Evolutionary conservation across 306 rosid species (phyloP), one percentile per base, ranked within the genome.

Genomic region (Cicer pinnatifidum): DNA sequence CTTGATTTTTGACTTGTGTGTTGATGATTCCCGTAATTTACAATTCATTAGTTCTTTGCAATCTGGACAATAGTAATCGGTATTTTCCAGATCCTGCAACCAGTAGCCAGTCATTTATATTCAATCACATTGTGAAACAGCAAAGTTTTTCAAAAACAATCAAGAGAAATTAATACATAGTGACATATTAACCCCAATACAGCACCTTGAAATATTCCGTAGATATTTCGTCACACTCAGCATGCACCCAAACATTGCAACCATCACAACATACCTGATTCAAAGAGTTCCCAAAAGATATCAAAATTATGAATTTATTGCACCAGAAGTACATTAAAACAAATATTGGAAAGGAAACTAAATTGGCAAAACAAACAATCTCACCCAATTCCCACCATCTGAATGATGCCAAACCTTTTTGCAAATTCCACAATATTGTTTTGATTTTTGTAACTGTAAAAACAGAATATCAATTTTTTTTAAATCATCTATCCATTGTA

Each of bases 221-320:
- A 43, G 97, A 81, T 44, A 91, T 90, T 71, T 85, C 84, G 71
- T 78, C 99, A 53, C 99, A 94, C 79, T 91, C 96, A 5, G 97
- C 97, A 82, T 94, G 99, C 74, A 94, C 96, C 99, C 97, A 94
- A 70, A 94, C 99, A 71, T 91, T 87, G 83, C 99, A 94, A 74
- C 96, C 90, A 81, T 94, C 99, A 78, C 99, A 94, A 72, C 95
- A 89, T 41, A 94, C 97, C 99, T 94, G 72, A 76, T 74, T 57
- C 77, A 67, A 40, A 82, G 39, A 69, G 77, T 58, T 76, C 67
- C 64, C 82, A 76, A 52, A 82, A 71, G 48, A 47, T 51, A 46
- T 80, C 46, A 58, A 23, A 71, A 38, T 20, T 57, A 68, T 33
- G 52, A 13, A 44, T 38, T 33, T 11, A 61, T 17, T 52, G 8